A percentile compares a stretch with the other conserved stretches of the same genome.
phyloP scores from a whole-genome alignment of 2,329 filamentous ascomycete species.

The Juglanconis sp. region DNA sequence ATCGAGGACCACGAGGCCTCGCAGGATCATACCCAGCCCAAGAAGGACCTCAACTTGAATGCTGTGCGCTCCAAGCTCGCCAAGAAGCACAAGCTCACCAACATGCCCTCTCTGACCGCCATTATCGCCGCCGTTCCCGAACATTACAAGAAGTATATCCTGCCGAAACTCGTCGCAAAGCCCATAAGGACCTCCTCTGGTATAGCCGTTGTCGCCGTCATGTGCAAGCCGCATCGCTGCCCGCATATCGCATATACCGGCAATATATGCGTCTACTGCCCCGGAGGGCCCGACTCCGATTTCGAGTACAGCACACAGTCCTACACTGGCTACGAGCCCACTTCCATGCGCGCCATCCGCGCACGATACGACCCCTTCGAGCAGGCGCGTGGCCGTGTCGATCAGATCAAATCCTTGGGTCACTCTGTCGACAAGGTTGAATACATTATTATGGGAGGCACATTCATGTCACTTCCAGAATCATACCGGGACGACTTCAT shows the following conservation, averaged over 20 bases:
- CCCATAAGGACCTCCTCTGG: slow-evolving; percentile 94
- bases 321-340: slow-evolving; percentile 97
- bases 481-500: slow-evolving; percentile 93
- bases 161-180: slow-evolving; percentile 94
- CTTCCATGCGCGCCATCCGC: slow-evolving; percentile 95
- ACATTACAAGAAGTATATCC: slow-evolving; percentile 98
- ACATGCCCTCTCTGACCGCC: slow-evolving; percentile 86
- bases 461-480: slow-evolving; percentile 93
- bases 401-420: slow-evolving; percentile 91
- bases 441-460: slow-evolving; percentile 99
- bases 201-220: slow-evolving; percentile 96
- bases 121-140: slow-evolving; percentile 99
- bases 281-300: slow-evolving; percentile 93
- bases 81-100: slow-evolving; percentile 87
- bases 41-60: slow-evolving; percentile 91
- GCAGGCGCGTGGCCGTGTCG: slow-evolving; percentile 90
- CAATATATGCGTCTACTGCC: slow-evolving; percentile 98
- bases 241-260: slow-evolving; percentile 98
- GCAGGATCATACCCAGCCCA: slow-evolving; percentile 67
- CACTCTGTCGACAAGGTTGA: slow-evolving; percentile 99
- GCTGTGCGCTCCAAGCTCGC: slow-evolving; percentile 79
- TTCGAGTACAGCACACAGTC: slow-evolving; percentile 99
- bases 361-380: slow-evolving; percentile 97
- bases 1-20: slow-evolving; percentile 91
- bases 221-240: slow-evolving; percentile 98